Evolutionary conservation across 495 filamentous ascomycete genomes (phyloP), one percentile per base, ranked within the genome.

Genomic region (Lasiosphaeria miniovina): DNA sequence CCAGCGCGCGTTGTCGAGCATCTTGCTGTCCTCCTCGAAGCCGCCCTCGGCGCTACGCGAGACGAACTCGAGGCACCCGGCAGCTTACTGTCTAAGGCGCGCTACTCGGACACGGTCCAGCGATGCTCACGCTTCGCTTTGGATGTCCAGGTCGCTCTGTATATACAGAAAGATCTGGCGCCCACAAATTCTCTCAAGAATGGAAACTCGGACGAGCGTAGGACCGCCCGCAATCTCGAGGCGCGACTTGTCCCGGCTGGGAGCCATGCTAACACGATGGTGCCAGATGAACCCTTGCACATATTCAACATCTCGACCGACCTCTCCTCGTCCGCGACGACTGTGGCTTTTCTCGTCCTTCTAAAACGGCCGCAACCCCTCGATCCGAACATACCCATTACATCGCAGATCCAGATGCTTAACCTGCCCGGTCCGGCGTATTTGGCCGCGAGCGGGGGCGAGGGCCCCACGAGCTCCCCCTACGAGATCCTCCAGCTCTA

Each of bases 401-500:
- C 85, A 49, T 84, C 86, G 49, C 94, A 99, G 68, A 86, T 99
- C 50, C 90, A 93, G 71, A 87, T 96, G 62, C 89, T 93, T 68
- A 96, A 95, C 68, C 80, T 99, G 10, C 94, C 94, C 0, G 92
- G 92, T 50, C 78, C 85, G 11, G 85, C 87, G 32, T 82, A 84
- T 50, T 76, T 88, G 17, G 84, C 80, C 63, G 86, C 80, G 61
- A 74, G 82, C 46, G 77, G 82, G 35, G 80, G 84, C 49, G 87
- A 89, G 69, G 84, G 84, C 43, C 80, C 80, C 49, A 81, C 88
- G 17, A 75, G 85, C 46, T 93, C 92, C n/a, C 93, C 93, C 14
- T 97, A 89, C 71, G 92, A 96, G 68, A 86, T 90, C 59, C 75
- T 98, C 32, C 91, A 96, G 72, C 88, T 93, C 41, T 78, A 96